Percentiles rank a stretch among this genome's conserved stretches.
These are phyloP conservation scores for Pharnaceum exiguum DNA, from an alignment of 148 eudicot species.

Conservation along the genomic window DNA sequence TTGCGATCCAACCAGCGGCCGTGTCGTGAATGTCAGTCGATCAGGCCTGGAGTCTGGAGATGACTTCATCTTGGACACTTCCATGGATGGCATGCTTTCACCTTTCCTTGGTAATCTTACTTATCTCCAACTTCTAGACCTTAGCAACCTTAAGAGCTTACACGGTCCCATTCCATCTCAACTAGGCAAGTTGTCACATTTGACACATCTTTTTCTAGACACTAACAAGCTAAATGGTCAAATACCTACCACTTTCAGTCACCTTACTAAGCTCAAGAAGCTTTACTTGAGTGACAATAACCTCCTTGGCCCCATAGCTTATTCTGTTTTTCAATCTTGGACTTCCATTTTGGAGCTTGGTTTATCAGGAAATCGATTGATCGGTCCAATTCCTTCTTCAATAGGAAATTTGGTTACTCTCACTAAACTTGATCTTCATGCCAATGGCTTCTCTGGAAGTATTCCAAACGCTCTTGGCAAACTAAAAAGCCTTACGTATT, in stretches of 20 bases:
- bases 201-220: constrained; percentile 42
- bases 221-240: constrained; percentile 50
- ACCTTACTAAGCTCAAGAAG: constrained; percentile 31
- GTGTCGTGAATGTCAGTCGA: constrained; percentile 47
- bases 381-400: constrained; percentile 53
- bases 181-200: constrained; percentile 44
- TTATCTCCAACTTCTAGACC: constrained; percentile 49
- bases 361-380: constrained; percentile 46
- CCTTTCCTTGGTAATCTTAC: constrained; percentile 68
- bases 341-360: constrained; percentile 37
- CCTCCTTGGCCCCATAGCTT: constrained; percentile 46
- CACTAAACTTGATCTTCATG: constrained; percentile 46
- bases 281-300: constrained; percentile 42
- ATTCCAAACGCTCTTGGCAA: constrained; percentile 54
- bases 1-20: constrained; percentile 37
- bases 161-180: constrained; percentile 54
- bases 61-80: constrained; percentile 59
- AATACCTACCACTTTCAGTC: constrained; percentile 44
- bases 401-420: constrained; percentile 35
- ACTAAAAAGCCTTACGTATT: constrained; percentile 30
- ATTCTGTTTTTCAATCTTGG: constrained; percentile 27
- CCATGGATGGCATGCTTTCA: constrained; percentile 60
- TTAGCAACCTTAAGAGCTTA: constrained; percentile 52
- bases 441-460: constrained; percentile 38
- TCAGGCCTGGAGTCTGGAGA: constrained; percentile 52